Percentiles rank a stretch among this genome's conserved stretches.
phyloP scores from a whole-genome alignment of 1,284 basidiomycete species.

The Waitea zeae region DNA sequence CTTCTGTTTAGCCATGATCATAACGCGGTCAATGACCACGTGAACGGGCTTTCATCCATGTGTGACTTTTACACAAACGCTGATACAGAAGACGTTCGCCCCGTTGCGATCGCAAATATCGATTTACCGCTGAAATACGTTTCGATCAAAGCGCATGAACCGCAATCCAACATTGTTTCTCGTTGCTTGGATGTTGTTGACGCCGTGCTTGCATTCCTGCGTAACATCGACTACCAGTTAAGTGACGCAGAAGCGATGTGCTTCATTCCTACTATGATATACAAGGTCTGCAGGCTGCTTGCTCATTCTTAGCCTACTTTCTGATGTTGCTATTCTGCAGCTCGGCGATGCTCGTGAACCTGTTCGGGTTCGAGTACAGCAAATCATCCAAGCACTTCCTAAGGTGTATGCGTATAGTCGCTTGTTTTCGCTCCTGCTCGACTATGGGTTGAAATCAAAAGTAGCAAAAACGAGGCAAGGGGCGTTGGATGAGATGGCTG shows the following conservation, averaged over 20 bases:
- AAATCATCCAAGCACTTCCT: conserved; percentile 54
- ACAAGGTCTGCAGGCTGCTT: conserved; percentile 45
- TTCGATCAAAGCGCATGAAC: conserved; percentile 81
- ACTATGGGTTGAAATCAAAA: conserved; percentile 77
- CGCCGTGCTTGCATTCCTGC: conserved; percentile 59
- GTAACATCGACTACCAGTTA: conserved; percentile 61
- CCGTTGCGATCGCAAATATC: conserved; percentile 75
- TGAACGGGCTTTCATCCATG: conserved; percentile 59
- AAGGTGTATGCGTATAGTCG: conserved; percentile 83
- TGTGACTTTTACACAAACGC: conserved; percentile 59
- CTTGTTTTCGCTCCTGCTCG: conserved; percentile 74
- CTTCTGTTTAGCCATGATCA: conserved; percentile 93
- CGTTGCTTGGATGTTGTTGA: conserved; percentile 86
- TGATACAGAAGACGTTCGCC: conserved; percentile 43
- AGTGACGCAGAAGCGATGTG: conserved; percentile 79
- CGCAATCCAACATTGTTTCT: conserved; percentile 82
- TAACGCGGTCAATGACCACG: conserved; percentile 86
- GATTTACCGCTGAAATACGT: conserved; percentile 92
- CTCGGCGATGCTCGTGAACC: conserved; percentile 71
- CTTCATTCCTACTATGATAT: conserved; percentile 81
- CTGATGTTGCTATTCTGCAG: conserved; percentile 20
- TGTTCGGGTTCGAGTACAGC: conserved; percentile 51
- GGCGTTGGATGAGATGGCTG: conserved; percentile 65
- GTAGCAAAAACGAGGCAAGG: conserved; percentile 85
- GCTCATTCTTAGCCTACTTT: conserved; percentile 4